Evolutionary conservation across 2,329 filamentous ascomycete species (phyloP), one percentile per base, ranked within the genome.

Genomic region (Aspergillus fructus): DNA sequence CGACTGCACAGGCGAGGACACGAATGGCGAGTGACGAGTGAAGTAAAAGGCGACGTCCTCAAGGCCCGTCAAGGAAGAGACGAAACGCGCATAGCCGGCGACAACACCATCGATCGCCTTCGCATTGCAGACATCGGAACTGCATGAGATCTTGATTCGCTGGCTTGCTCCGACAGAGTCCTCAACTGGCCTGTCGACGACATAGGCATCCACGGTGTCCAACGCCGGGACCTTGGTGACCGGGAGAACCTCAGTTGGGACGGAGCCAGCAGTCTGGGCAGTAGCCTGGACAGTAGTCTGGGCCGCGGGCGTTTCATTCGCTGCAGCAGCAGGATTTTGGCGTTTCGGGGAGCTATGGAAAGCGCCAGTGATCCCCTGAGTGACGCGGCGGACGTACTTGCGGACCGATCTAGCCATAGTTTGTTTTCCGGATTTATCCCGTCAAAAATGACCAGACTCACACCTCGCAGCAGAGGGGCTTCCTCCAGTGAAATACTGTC

Each of bases 171-270:
- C 59, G 33, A 59, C 45, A 7, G 41, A 9, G 48, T 43, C 39
- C 2, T 45, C 55, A 9, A 46, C 30, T 42, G 51, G 13, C 11
- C 40, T 53, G n/a, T 62, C 55, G 13, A 62, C 56, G 13, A 52
- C 62, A 59, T 68, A 68, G 21, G 55, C 63, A 53, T 70, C 66
- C 52, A 64, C 53, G 3, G 66, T 67, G 46, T 70, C 64, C 49
- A 70, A 53, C 9, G 65, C 60, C 34, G 67, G 67, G 34, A 70
- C 54, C 49, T 66, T 70, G 23, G 67, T 69, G 15, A 66, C 52
- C 2, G 67, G 67, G 15, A 64, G 34, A 40, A 55, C 27, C n/a
- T 62, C 58, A 43, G 17, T 24, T 17, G 43, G 33, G 33, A 21
- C 30, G 13, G 19, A 33, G 33, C 21, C 52, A 46, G 54, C 39